These are phyloP conservation scores for Xerocomus minutiporus DNA, from an alignment of 1,284 basidiomycete species.

Conservation along the genomic window DNA sequence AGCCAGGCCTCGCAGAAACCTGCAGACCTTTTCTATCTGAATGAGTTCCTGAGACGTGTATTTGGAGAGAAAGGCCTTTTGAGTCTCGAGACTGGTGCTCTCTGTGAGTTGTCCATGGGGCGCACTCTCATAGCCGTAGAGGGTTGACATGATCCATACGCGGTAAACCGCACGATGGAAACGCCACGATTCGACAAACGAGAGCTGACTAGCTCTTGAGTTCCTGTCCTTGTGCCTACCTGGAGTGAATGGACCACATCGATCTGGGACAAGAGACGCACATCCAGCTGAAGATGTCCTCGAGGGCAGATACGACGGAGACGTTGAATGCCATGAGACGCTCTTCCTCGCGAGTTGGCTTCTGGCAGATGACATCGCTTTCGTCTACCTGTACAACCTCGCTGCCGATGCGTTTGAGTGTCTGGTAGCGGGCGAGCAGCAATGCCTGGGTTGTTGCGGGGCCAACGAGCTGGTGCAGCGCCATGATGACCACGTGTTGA, in stretches of 20 bases:
- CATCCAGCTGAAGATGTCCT: slow-evolving; percentile 36
- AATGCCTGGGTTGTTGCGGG: slow-evolving; percentile 12
- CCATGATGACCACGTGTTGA: background rate
- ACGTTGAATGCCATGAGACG: slow-evolving; percentile 19
- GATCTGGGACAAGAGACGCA: slow-evolving; percentile 3
- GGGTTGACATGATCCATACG: slow-evolving; percentile 26
- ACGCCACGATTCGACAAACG: slow-evolving; percentile 30
- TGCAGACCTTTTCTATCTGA: slow-evolving; percentile 9
- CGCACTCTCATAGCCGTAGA: slow-evolving; percentile 8
- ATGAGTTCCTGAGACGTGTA: slow-evolving; percentile 18
- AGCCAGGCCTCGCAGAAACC: slow-evolving; percentile 7
- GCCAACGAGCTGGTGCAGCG: slow-evolving; percentile 6
- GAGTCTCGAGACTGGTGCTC: background rate
- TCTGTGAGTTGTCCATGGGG: background rate
- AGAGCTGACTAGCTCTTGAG: slow-evolving; percentile 26
- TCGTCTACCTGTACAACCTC: slow-evolving; percentile 1
- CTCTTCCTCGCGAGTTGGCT: slow-evolving; percentile 24
- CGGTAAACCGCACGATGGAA: slow-evolving; percentile 35
- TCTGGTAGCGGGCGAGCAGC: slow-evolving; percentile 14
- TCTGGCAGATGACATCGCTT: slow-evolving; percentile 12
- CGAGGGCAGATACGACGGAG: slow-evolving; percentile 24
- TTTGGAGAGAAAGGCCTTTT: slow-evolving; percentile 10
- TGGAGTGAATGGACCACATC: background rate
- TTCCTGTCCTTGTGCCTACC: slow-evolving; percentile 33
- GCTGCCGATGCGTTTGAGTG: background rate